phyloP scores from a whole-genome alignment of 2,329 filamentous ascomycete species.

The Neonectria ditissima region DNA sequence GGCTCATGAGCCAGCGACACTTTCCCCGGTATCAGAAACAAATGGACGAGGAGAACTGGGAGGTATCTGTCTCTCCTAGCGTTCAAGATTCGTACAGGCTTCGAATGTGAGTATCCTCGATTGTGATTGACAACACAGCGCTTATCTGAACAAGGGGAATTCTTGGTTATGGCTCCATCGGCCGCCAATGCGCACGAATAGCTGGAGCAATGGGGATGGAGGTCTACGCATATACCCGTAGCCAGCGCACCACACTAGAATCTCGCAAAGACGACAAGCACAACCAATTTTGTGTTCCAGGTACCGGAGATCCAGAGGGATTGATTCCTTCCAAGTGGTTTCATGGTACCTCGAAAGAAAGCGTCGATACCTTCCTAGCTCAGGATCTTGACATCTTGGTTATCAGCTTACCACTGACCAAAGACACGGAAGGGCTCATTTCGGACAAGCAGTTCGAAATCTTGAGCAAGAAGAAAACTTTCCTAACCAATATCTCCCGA shows the following conservation, averaged over 20 bases:
- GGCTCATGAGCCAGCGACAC: background rate
- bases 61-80: background rate
- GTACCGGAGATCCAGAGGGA: conserved; percentile 63
- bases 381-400: conserved; percentile 58
- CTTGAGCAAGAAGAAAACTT: conserved; percentile 55
- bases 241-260: conserved; percentile 68
- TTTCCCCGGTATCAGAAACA: conserved; percentile 48
- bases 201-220: conserved; percentile 72
- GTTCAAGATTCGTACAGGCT: conserved; percentile 19
- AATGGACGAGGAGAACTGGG: conserved; percentile 36
- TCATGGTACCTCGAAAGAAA: conserved; percentile 46
- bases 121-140: conserved; percentile 41
- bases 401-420: conserved; percentile 54
- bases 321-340: conserved; percentile 57
- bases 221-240: conserved; percentile 75
- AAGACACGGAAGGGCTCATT: conserved; percentile 54
- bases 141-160: conserved; percentile 44
- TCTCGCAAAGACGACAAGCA: conserved; percentile 67
- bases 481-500: conserved; percentile 74
- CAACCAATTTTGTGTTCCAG: conserved; percentile 71
- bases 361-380: conserved; percentile 55
- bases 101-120: conserved; percentile 48
- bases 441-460: conserved; percentile 35
- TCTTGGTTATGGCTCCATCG: conserved; percentile 59
- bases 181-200: conserved; percentile 58